Percentiles rank a stretch among this genome's conserved stretches.
These are phyloP conservation scores for Tephrocybe sp. DNA, from an alignment of 768 basidiomycete genomes.

Conservation along the genomic window DNA sequence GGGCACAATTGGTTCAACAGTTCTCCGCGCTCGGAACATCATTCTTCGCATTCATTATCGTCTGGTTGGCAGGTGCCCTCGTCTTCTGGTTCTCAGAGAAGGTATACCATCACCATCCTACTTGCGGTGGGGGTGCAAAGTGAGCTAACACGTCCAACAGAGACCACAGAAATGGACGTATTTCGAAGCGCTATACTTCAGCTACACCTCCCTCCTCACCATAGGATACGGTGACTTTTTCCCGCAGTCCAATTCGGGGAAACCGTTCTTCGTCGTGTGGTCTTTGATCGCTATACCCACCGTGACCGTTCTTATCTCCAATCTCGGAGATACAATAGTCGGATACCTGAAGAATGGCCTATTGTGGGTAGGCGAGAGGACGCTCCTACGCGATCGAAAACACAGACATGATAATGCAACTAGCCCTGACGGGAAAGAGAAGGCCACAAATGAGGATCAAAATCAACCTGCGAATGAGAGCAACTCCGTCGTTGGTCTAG, in stretches of 20 bases:
- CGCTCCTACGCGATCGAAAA: slow-evolving; percentile 26
- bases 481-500: slow-evolving; percentile 5
- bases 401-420: not conserved
- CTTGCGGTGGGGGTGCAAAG: not conserved
- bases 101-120: slow-evolving; percentile 15
- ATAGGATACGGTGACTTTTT: slow-evolving; percentile 43
- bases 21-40: slow-evolving; percentile 30
- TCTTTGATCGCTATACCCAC: slow-evolving; percentile 39
- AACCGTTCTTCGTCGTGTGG: slow-evolving; percentile 44
- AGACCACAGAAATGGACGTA: slow-evolving; percentile 34
- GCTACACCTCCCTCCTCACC: slow-evolving; percentile 38
- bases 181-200: slow-evolving; percentile 37
- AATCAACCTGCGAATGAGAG: not conserved
- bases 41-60: slow-evolving; percentile 24
- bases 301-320: slow-evolving; percentile 43
- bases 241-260: slow-evolving; percentile 32
- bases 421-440: not conserved
- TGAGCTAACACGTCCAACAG: slow-evolving; percentile 9
- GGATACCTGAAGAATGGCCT: slow-evolving; percentile 32
- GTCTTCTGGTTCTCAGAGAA: slow-evolving; percentile 36
- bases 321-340: slow-evolving; percentile 50
- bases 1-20: slow-evolving; percentile 22
- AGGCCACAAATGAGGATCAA: not conserved
- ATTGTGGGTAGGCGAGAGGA: slow-evolving; percentile 27
- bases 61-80: slow-evolving; percentile 37